phyloP scores from a whole-genome alignment of 176 grass and related monocot genomes.

The Rhynchospora pubera region DNA sequence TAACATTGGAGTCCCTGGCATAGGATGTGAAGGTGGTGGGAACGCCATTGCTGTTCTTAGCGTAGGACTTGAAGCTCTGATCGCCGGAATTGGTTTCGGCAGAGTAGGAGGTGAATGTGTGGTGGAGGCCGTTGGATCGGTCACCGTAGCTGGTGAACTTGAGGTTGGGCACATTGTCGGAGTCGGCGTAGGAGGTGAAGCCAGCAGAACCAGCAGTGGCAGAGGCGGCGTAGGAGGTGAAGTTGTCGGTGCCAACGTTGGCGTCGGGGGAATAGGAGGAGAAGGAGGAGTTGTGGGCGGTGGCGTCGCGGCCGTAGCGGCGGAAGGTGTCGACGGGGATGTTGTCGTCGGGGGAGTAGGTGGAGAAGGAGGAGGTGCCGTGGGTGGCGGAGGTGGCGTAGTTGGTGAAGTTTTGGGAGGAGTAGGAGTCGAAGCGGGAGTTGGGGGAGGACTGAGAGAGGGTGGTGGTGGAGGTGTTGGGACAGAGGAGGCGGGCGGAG shows the following conservation, averaged over 20 bases:
- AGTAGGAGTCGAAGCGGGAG: constrained; percentile 40
- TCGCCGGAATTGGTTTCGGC: constrained; percentile 45
- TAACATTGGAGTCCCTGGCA: constrained; percentile 51
- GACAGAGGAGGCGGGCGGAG: constrained; percentile 54
- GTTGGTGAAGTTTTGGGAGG: constrained; percentile 56
- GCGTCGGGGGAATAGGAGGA: constrained; percentile 45
- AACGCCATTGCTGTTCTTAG: constrained; percentile 39
- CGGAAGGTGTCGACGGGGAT: constrained; percentile 54
- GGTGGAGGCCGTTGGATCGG: constrained; percentile 33
- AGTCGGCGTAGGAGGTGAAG: constrained; percentile 45
- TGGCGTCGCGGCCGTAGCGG: constrained; percentile 44
- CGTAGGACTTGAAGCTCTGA: constrained; percentile 51
- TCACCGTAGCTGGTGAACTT: constrained; percentile 68
- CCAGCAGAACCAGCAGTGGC: constrained; percentile 46
- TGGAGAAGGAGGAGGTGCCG: constrained; percentile 37
- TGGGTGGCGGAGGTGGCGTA: constrained; percentile 32
- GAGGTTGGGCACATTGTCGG: constrained; percentile 49
- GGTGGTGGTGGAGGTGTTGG: constrained; percentile 3
- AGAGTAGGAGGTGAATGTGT: constrained; percentile 46
- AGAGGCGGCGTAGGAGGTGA: constrained; percentile 56
- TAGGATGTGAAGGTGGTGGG: constrained; percentile 53
- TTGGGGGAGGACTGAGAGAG: not conserved
- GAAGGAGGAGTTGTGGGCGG: constrained; percentile 34
- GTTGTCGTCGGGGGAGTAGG: constrained; percentile 56
- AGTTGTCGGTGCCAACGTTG: constrained; percentile 72